Evolutionary conservation across 768 basidiomycete species (phyloP), one percentile per base, ranked within the genome.

Genomic region (Neoboletus magnificus): DNA sequence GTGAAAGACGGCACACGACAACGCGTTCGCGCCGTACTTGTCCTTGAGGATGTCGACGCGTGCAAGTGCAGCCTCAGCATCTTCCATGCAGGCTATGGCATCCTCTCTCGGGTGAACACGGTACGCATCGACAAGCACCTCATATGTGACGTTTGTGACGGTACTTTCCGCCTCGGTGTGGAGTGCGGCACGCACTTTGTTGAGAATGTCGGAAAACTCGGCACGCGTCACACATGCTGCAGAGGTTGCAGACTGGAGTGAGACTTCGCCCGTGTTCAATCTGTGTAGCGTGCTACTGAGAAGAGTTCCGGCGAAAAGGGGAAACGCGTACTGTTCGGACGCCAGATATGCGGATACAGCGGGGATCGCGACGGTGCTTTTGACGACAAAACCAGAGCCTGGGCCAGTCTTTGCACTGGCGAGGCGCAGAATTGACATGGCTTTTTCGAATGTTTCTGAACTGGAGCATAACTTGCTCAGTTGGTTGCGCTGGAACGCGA

Each of bases 1-100:
- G 50, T 71, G 76, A 61, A 79, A 82, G 4, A 81, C 62, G 4
- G 73, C 74, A 43, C 73, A 76, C 39, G 62, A 71, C 23, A 76
- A 65, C 16, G 65, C 55, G 35, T 52, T 48, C 0, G 45, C 39
- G 20, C 67, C 60, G n/a, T 71, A 50, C 25, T 48, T 58, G 12
- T 62, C 50, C 49, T 52, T 66, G 11, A 71, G 32, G 27, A 64
- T 27, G 3, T 57, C 36, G n/a, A 53, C 35, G 1, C 23, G 49
- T 5, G 60, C 61, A 20, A 71, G 50, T 0, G 52, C 60, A 2
- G 47, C 58, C 58, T 80, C 77, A 23, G 67, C 66, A 11, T 71
- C 65, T 12, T 68, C 60, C 69, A 75, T 71, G 53, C 69, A 80
- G 0, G 65, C 65, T 3, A 70, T 32, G 63, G 61, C 52, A 32